Evolutionary conservation across 2,329 filamentous ascomycete genomes (phyloP), one percentile per base, ranked within the genome.

Genomic region (Fusarium sp.): DNA sequence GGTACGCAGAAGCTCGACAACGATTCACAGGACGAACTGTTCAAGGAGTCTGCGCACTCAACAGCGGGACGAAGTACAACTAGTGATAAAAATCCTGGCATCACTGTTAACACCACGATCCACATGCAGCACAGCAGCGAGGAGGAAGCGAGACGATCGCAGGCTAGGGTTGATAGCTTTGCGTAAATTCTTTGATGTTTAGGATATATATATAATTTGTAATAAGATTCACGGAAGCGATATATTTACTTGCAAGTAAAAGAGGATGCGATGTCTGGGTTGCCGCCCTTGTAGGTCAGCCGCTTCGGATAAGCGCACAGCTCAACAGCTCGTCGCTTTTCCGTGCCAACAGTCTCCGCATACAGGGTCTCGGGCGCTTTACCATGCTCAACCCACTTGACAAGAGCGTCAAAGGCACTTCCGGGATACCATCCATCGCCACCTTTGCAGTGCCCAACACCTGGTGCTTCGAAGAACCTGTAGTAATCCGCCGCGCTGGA

Each of bases 11-110:
- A 60, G 22, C n/a, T 50, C 24, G 51, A 57, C 7, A 77, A 77
- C 32, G 75, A 77, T 39, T 77, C 75, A 1, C 75, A 77, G 8
- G 75, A 77, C 42, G 75, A 77, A 30, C 35, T 77, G 1, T 71
- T 77, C 44, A 77, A 76, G 39, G 74, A 69, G 12, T 8, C 45
- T 4, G 35, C 24, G 1, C 54, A 45, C 5, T 42, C 69, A 3
- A 9, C 44, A 6, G 26, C 55, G 2, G 44, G 45, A 41, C 47
- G 35, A 44, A 63, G 35, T 32, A 35, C 41, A 10, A 12, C 47
- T 2, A 39, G 55, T 8, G 72, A 73, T 10, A 73, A 75, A n/a
- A 59, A 36, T 2, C 28, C 38, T 9, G 74, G 74, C 1, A 76
- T 76, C 13, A 75, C 69, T 12, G 74, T 76, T 3, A 76, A 64